These are phyloP conservation scores for Coniochaeta sp. DNA, from an alignment of 2,329 filamentous ascomycete genomes.

Conservation along the genomic window DNA sequence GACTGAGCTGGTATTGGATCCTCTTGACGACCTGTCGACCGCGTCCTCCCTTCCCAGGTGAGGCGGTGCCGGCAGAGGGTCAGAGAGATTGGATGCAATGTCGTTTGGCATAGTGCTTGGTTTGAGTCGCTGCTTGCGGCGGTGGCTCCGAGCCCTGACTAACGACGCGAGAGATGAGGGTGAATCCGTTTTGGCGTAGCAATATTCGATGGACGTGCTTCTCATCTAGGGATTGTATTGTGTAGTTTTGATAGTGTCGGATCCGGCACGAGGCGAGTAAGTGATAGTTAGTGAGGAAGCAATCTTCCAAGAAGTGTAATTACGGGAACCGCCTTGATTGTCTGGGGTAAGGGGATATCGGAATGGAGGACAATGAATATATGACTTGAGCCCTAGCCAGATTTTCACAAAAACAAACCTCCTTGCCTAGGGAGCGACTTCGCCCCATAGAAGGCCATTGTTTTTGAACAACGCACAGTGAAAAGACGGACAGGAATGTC, in stretches of 20 bases:
- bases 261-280: too few relatives aligned
- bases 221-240: background rate
- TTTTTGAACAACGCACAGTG: background rate
- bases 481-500: background rate
- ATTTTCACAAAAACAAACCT: conserved; percentile 1
- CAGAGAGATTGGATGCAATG: background rate
- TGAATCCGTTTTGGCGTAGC: background rate
- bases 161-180: background rate
- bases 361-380: conserved; percentile 2
- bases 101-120: background rate
- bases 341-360: background rate
- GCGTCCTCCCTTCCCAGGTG: conserved; percentile 9
- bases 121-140: background rate
- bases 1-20: conserved; percentile 36
- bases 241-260: too few relatives aligned
- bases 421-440: background rate
- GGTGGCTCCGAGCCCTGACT: background rate
- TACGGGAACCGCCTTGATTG: background rate
- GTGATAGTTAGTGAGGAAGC: background rate
- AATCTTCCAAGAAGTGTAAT: conserved; percentile 1
- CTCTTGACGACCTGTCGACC: conserved; percentile 33
- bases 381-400: background rate
- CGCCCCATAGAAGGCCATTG: background rate
- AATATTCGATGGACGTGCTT: background rate
- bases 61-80: background rate